Evolutionary conservation across 2,329 filamentous ascomycete genomes (phyloP), one percentile per base, ranked within the genome.

Genomic region (Zymoseptoria crescenta): DNA sequence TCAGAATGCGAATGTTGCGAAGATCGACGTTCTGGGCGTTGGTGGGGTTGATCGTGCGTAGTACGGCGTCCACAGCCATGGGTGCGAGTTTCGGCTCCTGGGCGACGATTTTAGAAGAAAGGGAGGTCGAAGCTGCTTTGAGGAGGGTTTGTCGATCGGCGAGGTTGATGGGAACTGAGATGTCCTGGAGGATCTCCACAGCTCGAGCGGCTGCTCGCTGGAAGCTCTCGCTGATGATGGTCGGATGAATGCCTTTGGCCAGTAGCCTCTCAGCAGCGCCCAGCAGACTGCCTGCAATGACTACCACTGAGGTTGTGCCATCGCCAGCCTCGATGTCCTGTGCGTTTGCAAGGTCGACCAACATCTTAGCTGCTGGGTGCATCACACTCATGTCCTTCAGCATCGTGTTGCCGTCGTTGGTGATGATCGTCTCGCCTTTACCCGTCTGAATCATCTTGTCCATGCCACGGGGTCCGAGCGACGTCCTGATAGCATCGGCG

Each of bases 351-450:
- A 99, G 84, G 76, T 99, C 92, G 71, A 99, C 94, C 67, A 99
- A 83, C 94, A 99, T 99, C 80, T 96, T 96, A 55, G 94, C 94
- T 54, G 95, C 96, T n/a, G 94, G 94, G 74, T 99, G 94, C 88
- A 99, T 91, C 67, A 99, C 94, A 66, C 90, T 89, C 94, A 99
- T 97, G 81, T 93, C 93, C 80, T 89, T 96, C 73, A 99, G 80
- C 93, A 99, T 99, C 59, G 94, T 99, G 80, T 95, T 96, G 75
- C 94, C 94, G 78, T 99, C 94, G 81, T 99, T 99, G 72, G 94
- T 99, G 79, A 99, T 99, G 75, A 97, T 94, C 59, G 92, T 96
- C 77, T 96, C 90, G 78, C 93, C 94, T 79, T 91, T 96, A 74
- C 91, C 89, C 61, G 88, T 95, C 81, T 95, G 89, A 70, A 99